Percentiles rank a stretch among this genome's conserved stretches.
phyloP scores from a whole-genome alignment of 331 rosid genomes.

The Erythrophleum ivorense region DNA sequence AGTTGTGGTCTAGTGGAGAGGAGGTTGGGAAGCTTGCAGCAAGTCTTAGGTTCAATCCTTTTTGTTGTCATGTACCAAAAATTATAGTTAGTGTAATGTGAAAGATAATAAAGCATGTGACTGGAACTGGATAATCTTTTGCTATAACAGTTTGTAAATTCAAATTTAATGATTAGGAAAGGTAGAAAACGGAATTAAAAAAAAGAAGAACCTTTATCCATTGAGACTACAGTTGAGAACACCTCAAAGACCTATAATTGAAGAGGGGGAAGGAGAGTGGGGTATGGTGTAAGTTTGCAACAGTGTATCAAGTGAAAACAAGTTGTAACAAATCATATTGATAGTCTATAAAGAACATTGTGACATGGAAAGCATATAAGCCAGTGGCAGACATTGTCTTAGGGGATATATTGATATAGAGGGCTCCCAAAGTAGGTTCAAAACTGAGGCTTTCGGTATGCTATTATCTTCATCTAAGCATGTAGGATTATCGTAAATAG shows the following conservation, averaged over 20 bases:
- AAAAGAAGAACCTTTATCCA: background rate
- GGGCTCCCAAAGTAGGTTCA: background rate
- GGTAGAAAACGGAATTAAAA: background rate
- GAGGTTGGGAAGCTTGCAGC: background rate
- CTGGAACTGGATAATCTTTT: background rate
- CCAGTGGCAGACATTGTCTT: background rate
- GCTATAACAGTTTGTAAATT: background rate
- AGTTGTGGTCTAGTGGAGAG: background rate
- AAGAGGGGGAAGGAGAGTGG: background rate
- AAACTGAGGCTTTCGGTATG: background rate
- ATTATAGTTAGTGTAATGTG: background rate
- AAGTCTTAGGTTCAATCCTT: background rate
- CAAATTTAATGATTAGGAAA: background rate
- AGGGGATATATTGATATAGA: background rate
- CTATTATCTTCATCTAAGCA: background rate
- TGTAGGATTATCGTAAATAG: background rate
- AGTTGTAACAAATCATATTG: background rate
- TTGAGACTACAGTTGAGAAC: slow-evolving; percentile 3
- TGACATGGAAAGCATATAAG: background rate
- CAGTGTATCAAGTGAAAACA: background rate
- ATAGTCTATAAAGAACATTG: background rate
- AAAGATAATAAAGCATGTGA: background rate
- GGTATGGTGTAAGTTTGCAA: background rate
- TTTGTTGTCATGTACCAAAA: background rate
- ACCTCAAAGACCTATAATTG: background rate